Evolutionary conservation across 2,329 filamentous ascomycete genomes (phyloP), one percentile per base, ranked within the genome.

Genomic region (Samsoniella hepiali): DNA sequence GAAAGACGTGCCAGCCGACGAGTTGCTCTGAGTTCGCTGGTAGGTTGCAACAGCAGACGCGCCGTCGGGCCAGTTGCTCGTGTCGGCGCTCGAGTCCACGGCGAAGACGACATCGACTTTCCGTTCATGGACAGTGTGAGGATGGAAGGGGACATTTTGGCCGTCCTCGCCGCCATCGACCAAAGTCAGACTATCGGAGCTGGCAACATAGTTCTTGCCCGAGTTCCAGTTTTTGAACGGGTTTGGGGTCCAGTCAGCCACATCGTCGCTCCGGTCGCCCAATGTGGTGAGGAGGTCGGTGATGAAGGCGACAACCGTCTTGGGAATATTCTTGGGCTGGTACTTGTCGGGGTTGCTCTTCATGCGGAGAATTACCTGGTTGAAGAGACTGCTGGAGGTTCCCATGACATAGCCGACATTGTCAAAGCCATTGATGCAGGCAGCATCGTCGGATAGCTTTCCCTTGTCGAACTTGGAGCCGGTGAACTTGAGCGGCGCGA

Each of bases 331-430:
- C 66, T 88, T 85, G 4, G 82, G 83, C 3, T 75, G 69, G 70
- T 83, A 86, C 27, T 66, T 80, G 69, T 67, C 72, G 27, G 72
- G 78, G 49, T 68, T 77, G 64, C 79, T 72, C 70, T 79, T 32
- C 86, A 95, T 44, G 87, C 96, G 81, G 82, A 96, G 81, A 62
- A 88, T 80, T 69, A 70, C 81, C 80, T 72, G 79, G 77, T 96
- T 96, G 81, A 96, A 96, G 4, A 96, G 80, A 9, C 88, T 88
- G 17, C 88, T 91, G 11, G 89, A 92, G 0, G 91, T 95, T 64
- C 91, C 91, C 85, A 94, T 91, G 38, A 95, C 80, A 69, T 87
- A 96, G 1, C 90, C 90, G 7, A 85, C 85, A 68, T 91, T 93
- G 74, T 96, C 91, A 68, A 92, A 93, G 1, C 91, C 91, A 31